Percentiles rank a stretch among this genome's conserved stretches.
These are phyloP conservation scores for Xylaria scruposa DNA, from an alignment of 495 filamentous ascomycete genomes.

Conservation along the genomic window DNA sequence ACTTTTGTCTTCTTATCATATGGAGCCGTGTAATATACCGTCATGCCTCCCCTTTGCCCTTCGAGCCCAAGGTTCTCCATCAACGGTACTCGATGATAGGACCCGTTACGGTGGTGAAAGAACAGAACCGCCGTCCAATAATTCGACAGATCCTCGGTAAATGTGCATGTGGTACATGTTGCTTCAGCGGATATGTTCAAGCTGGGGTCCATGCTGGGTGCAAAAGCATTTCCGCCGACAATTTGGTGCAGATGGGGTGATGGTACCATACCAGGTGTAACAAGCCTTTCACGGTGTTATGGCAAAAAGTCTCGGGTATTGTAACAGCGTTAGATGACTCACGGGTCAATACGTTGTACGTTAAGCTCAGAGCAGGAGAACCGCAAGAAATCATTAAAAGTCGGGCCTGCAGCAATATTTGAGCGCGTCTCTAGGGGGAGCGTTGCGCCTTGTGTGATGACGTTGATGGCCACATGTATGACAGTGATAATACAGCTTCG, in stretches of 20 bases:
- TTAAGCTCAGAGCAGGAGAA: slow-evolving; percentile 2
- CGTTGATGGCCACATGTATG: too few relatives aligned
- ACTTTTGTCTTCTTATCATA: slow-evolving; percentile 1
- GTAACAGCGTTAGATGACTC: background rate
- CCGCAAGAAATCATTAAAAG: background rate
- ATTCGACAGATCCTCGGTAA: background rate
- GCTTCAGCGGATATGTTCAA: background rate
- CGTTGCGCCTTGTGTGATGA: background rate
- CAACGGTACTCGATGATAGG: background rate
- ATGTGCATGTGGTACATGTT: background rate
- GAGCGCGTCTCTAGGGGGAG: background rate
- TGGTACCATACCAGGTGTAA: background rate
- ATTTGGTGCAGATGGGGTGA: background rate
- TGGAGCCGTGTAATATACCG: background rate
- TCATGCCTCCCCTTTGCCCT: slow-evolving; percentile 1
- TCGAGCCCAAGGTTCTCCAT: slow-evolving; percentile 5
- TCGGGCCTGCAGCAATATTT: background rate
- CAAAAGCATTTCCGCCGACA: background rate
- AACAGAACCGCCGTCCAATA: background rate
- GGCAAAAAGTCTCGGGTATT: background rate
- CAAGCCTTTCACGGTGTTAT: background rate
- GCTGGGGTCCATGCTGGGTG: background rate
- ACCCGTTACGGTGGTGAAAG: background rate
- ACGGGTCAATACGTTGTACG: background rate
- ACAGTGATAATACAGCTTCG: too few relatives aligned